phyloP scores from a whole-genome alignment of 108 stramenopile species.

The Cyclostephanos invisitatus region DNA sequence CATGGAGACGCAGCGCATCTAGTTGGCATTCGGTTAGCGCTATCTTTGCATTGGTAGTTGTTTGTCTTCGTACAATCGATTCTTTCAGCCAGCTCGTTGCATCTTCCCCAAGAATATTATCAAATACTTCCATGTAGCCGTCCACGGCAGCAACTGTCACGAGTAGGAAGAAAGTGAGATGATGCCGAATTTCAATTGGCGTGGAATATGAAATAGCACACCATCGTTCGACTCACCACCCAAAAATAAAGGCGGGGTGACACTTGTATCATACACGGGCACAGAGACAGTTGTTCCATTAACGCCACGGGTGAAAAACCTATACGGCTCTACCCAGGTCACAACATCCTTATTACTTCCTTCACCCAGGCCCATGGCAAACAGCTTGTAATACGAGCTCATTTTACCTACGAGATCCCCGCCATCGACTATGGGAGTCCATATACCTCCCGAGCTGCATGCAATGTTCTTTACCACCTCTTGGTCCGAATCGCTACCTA shows the following conservation, averaged over 20 bases:
- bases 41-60: constrained; percentile 26
- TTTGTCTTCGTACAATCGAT: constrained; percentile 23
- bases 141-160: constrained; percentile 44
- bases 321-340: constrained; percentile 68
- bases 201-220: not conserved
- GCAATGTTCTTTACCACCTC: constrained; percentile 42
- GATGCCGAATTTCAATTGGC: not conserved
- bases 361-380: constrained; percentile 54
- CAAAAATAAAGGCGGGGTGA: constrained; percentile 22
- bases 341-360: constrained; percentile 42
- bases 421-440: constrained; percentile 43
- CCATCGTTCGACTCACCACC: not conserved
- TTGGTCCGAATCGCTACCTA: constrained; percentile 39
- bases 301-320: constrained; percentile 21
- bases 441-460: constrained; percentile 53
- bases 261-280: constrained; percentile 55
- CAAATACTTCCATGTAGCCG: constrained; percentile 27
- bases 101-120: constrained; percentile 29
- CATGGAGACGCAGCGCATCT: constrained; percentile 32
- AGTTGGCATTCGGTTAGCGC: constrained; percentile 26
- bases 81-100: constrained; percentile 24
- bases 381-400: constrained; percentile 58
- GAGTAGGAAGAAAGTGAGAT: constrained; percentile 1
- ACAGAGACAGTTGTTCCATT: constrained; percentile 58
- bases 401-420: constrained; percentile 43